Evolutionary conservation across 495 filamentous ascomycete genomes (phyloP), one percentile per base, ranked within the genome.

Genomic region (Hypoxylon lienhwacheense): DNA sequence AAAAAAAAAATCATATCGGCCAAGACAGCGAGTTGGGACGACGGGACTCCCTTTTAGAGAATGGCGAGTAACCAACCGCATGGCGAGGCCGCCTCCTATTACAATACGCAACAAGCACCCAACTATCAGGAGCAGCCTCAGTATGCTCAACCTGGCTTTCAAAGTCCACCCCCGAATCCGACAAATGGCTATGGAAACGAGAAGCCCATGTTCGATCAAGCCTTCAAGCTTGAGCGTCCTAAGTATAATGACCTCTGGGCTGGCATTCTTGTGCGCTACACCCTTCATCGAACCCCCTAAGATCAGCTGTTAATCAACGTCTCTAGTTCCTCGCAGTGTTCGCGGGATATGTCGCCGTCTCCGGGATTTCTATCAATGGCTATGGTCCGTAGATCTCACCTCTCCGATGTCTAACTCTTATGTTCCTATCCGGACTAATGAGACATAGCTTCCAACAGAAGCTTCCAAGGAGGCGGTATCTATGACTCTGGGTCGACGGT

Each of bases 171-270:
- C 20, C 42, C 55, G 39, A 41, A 21, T n/a, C 53, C 66, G 14
- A 14, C 4, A 6, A 54, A 58, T 21, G 57, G 53, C 15, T 58
- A 57, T 5, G 50, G 37, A 17, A 61, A 46, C 21, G 70, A 76
- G 42, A 78, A 88, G 62, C 74, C 75, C 8, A 78, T 73, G 11
- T 97, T 91, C 59, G 84, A 92, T 11, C 79, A 96, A 63, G 80
- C 81, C 0, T 96, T 96, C 72, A 83, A 82, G 67, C 64, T 96
- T 28, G 80, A 89, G 47, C 83, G 83, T 48, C 91, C 91, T 8
- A 95, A 93, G 63, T 96, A 77, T 67, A 87, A 96, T 61, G 91
- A 96, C 62, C 44, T 90, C 4, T 96, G 90, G 91, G 90, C 90
- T 3, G 89, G 85, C 12, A 71, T 95, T 37, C 70, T 96, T 61